Evolutionary conservation across 352 stramenopile species (phyloP), one percentile per base, ranked within the genome.

Genomic region (Phytopythium vexans): DNA sequence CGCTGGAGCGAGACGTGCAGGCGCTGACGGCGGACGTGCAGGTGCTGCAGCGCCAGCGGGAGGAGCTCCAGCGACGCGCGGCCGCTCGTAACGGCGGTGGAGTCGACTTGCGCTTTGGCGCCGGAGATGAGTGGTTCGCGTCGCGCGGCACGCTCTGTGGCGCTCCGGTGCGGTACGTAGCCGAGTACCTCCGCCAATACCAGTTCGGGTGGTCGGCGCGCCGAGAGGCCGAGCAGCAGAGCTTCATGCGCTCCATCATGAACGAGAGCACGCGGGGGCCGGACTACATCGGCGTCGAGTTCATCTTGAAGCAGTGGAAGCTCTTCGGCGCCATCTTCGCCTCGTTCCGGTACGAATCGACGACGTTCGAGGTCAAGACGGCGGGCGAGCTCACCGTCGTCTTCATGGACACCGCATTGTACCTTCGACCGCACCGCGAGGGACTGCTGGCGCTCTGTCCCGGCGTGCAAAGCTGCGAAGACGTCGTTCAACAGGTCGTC

Each of bases 151-250:
- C 63, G 34, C 32, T 49, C 15, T 45, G 38, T 1, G 77, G 75
- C 0, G 54, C 63, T 7, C 74, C 76, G 0, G 64, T 58, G 27
- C 60, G 72, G 35, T 41, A 79, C 2, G 66, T 65, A 21, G 65
- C 68, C 45, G 77, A 87, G 45, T 88, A 86, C 48, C 76, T 88
- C 44, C 61, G 63, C 2, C 44, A 79, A 33, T 88, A 83, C 48
- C 63, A 84, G 58, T 64, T 71, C 40, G 77, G 79, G 15, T 72
- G 72, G 32, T 70, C 60, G 10, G 15, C 49, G 37, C 36, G 49
- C n/a, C 45, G 52, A 6, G 21, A 57, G 36, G 31, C 37, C 0
- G 49, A 71, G 9, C 74, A 88, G 49, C 70, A 89, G 41, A 43
- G 65, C 8, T 87, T 88, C 39, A 36, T 88, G 8, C 74, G 77